Percentiles rank a stretch among this genome's conserved stretches.
Conservation (phyloP, 371 early-diverging fungal species). For the Lichtheimia ramosa region DNA sequence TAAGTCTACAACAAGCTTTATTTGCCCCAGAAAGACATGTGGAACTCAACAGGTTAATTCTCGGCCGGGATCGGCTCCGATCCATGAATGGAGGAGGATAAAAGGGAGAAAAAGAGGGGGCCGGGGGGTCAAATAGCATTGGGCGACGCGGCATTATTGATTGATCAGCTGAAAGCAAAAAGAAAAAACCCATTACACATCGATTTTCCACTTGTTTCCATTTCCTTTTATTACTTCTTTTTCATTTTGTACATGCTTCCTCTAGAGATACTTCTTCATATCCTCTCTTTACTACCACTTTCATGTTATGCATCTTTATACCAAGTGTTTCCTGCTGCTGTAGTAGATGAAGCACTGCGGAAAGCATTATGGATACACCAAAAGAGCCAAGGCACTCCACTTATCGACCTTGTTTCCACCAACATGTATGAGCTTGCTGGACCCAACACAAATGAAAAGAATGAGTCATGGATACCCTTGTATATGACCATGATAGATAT, state of each 20-base stretch:
- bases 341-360: slow-evolving; percentile 36
- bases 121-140: too few relatives aligned
- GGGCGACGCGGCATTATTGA: too few relatives aligned
- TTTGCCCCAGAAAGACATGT: too few relatives aligned
- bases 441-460: slow-evolving; percentile 14
- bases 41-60: too few relatives aligned
- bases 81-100: too few relatives aligned
- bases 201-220: not conserved
- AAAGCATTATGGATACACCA: slow-evolving; percentile 19
- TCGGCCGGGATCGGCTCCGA: too few relatives aligned
- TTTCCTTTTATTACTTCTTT: slow-evolving; percentile 16
- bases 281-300: slow-evolving; percentile 31
- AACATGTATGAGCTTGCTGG: slow-evolving; percentile 43
- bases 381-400: slow-evolving; percentile 3
- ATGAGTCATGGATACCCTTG: slow-evolving; percentile 33
- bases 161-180: not conserved
- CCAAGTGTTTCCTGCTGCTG: slow-evolving; percentile 21
- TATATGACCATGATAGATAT: slow-evolving; percentile 28
- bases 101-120: too few relatives aligned
- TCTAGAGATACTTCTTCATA: slow-evolving; percentile 32
- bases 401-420: slow-evolving; percentile 42
- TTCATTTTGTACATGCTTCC: slow-evolving; percentile 28
- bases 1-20: too few relatives aligned
- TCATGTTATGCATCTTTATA: slow-evolving; percentile 25
- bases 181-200: not conserved